Conservation (phyloP, 2,329 filamentous ascomycete species). For the Monilinia fructigena region DNA sequence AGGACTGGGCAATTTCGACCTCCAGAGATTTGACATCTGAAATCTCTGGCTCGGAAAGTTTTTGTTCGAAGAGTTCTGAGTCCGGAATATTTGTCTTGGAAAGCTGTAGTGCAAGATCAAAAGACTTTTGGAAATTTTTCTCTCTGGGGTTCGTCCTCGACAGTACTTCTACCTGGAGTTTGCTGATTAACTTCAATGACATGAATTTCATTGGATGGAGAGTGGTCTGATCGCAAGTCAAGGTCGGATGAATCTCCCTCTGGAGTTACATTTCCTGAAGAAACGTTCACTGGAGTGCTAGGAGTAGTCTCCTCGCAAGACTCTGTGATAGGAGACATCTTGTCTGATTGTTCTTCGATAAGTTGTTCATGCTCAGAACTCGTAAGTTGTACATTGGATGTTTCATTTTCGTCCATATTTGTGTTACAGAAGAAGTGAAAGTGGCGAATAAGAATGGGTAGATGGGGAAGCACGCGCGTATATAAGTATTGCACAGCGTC, state of each 20-base stretch:
- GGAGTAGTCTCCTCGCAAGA: neutral
- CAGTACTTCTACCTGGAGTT: neutral
- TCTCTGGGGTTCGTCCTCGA: neutral
- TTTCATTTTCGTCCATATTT: constrained; percentile 12
- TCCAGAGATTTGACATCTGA: neutral
- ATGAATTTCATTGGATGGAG: neutral
- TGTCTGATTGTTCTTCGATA: neutral
- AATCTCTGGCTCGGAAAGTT: neutral
- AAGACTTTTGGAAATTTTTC: neutral
- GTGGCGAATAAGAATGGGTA: neutral
- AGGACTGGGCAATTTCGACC: neutral
- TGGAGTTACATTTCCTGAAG: neutral
- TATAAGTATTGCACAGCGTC: constrained; percentile 18
- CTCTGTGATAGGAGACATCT: neutral
- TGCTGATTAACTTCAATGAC: neutral
- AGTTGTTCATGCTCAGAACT: neutral
- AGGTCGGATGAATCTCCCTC: constrained; percentile 5
- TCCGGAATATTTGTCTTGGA: neutral
- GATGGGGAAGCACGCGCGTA: neutral
- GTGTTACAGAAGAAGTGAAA: constrained; percentile 1
- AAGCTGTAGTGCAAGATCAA: constrained; percentile 7
- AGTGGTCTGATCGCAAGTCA: constrained; percentile 1
- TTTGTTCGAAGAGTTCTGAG: neutral
- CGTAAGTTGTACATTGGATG: neutral
- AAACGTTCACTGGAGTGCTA: neutral